Conservation (phyloP, 2,329 filamentous ascomycete species). For the Aspergillus ruber region DNA sequence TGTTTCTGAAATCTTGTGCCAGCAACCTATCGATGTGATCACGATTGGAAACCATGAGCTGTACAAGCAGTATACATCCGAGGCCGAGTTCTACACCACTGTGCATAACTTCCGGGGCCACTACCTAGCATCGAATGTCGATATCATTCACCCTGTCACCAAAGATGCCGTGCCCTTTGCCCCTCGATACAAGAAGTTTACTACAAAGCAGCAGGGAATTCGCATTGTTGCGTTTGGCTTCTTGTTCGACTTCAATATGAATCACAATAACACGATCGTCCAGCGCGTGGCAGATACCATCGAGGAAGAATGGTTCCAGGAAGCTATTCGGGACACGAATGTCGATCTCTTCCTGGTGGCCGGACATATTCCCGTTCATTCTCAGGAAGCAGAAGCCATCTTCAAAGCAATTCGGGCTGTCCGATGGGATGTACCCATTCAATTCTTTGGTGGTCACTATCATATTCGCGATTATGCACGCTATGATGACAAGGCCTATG, state of each 20-base stretch:
- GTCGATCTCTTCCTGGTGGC: constrained; percentile 80
- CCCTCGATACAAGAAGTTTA: constrained; percentile 79
- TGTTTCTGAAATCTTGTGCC: constrained; percentile 76
- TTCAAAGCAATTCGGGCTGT: constrained; percentile 70
- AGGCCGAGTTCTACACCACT: constrained; percentile 70
- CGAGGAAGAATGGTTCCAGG: constrained; percentile 80
- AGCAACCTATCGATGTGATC: constrained; percentile 77
- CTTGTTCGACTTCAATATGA: constrained; percentile 85
- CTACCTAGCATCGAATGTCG: constrained; percentile 88
- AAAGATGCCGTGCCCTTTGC: constrained; percentile 69
- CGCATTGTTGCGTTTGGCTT: constrained; percentile 87
- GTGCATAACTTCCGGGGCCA: constrained; percentile 74
- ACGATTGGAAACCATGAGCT: constrained; percentile 93
- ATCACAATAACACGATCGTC: constrained; percentile 85
- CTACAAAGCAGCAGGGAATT: constrained; percentile 80
- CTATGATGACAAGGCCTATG: constrained; percentile 72
- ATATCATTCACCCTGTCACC: constrained; percentile 70
- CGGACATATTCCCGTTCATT: constrained; percentile 78
- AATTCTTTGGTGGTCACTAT: constrained; percentile 84
- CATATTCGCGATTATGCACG: constrained; percentile 79
- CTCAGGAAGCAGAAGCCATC: constrained; percentile 69
- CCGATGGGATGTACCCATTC: constrained; percentile 77
- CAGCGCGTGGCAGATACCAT: constrained; percentile 73
- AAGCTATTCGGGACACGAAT: constrained; percentile 70
- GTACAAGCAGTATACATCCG: constrained; percentile 72